These are phyloP conservation scores for Blastocystis sp. DNA, from an alignment of 352 stramenopile species.

Conservation along the genomic window DNA sequence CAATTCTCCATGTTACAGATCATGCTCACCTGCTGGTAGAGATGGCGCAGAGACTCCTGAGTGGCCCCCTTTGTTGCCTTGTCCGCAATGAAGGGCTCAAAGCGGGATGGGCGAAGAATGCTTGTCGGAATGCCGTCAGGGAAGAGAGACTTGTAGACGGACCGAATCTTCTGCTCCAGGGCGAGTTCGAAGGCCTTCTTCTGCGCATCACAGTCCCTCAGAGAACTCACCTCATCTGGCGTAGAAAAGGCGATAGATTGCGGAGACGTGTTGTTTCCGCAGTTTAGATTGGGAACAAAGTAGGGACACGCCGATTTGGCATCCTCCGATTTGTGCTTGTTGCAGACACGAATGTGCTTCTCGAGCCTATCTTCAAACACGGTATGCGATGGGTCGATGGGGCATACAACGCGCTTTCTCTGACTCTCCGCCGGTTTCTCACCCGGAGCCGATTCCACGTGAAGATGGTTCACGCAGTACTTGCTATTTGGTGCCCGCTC, in stretches of 20 bases:
- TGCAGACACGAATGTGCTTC: slow-evolving; percentile 68
- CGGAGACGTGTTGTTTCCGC: not conserved
- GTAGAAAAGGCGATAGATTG: not conserved
- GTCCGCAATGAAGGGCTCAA: slow-evolving; percentile 57
- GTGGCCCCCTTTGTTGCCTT: slow-evolving; percentile 49
- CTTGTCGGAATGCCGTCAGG: slow-evolving; percentile 17
- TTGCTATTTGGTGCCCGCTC: slow-evolving; percentile 56
- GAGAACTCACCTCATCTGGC: not conserved
- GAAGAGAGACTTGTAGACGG: slow-evolving; percentile 13
- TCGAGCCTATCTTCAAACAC: slow-evolving; percentile 61
- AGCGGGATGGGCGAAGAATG: slow-evolving; percentile 14
- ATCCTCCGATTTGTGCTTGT: slow-evolving; percentile 43
- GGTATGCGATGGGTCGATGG: slow-evolving; percentile 66
- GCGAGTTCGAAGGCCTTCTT: slow-evolving; percentile 29
- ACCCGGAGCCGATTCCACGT: not conserved
- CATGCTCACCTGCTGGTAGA: slow-evolving; percentile 68
- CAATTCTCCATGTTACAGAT: slow-evolving; percentile 63
- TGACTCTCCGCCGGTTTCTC: not conserved
- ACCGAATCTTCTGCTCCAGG: slow-evolving; percentile 55
- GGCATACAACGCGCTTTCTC: slow-evolving; percentile 61
- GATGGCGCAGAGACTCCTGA: slow-evolving; percentile 49
- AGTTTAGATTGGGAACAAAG: slow-evolving; percentile 42
- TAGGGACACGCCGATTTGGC: slow-evolving; percentile 1
- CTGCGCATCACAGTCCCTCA: not conserved
- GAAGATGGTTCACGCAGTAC: slow-evolving; percentile 68